Base-by-base conservation (phyloP, 1,284 basidiomycete species). In the Cryptococcus sp. region DNA sequence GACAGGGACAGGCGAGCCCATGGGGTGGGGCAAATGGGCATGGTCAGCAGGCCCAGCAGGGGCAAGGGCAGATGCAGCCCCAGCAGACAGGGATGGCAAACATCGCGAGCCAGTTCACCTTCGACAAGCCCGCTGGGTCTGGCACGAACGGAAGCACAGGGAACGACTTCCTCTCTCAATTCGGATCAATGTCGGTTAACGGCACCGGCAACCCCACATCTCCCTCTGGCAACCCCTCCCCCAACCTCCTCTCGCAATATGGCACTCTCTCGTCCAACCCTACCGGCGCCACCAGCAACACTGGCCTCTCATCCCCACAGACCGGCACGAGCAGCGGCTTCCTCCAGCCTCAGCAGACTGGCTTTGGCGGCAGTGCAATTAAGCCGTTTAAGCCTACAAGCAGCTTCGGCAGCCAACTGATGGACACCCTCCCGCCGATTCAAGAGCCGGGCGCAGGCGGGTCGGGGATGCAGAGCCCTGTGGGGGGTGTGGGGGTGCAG, bases 381-480 rank as follows among this genome's bases (percentile, higher is more conserved):
- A 93, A 91, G 75, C 82, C 89, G 2, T 97, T 97, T 83, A 92
- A 94, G 74, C 93, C 93, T 2, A 84, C 88, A 0, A 91, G 88
- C 1, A 87, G 85, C 35, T 97, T 97, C 72, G 93, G 93, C 36
- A 85, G 88, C 39, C 84, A 85, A 15, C 75, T 95, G 35, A 74
- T 93, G 54, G 88, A 90, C 57, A 84, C 85, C 0, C 77, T 95
- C 24, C 89, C 90, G 3, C 80, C 88, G 1, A 67, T 74, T 16
- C 55, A 57, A 0, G 71, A 72, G 55, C 65, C 66, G 13, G 49
- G 51, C 36, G 47, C 37, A n/a, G 11, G 37, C 48, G 13, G 39
- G n/a, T 36, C 28, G 28, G 28, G 5, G 5, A 9, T 9, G 28
- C 28, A 33, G 28, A 33, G 28, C 28, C 28, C 50, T 4, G 50